Percentiles rank a stretch among this genome's conserved stretches.
Evolutionary conservation across 208 protist species (phyloP).

Genomic region (Trypanosomatidae sp.): DNA sequence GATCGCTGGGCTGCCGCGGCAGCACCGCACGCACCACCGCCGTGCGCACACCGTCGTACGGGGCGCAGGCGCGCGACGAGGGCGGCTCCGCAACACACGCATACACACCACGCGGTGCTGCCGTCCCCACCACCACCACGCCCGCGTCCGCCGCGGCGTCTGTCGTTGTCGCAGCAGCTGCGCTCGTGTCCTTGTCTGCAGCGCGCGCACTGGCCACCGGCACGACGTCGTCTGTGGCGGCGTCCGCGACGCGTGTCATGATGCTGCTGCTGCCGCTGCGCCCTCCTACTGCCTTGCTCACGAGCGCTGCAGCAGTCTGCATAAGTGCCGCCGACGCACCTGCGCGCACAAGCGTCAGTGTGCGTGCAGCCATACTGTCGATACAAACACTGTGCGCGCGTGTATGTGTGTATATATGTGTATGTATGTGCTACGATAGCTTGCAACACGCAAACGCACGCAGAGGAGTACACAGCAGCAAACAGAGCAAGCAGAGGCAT

Average conservation of each 20-base stretch:
- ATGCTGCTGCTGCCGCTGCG: too few species aligned
- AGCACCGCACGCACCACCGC: conserved; percentile 60
- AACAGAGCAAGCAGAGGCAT: too few species aligned
- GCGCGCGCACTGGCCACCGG: too few species aligned
- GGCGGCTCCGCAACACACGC: conserved; percentile 31
- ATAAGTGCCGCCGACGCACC: conserved; percentile 47
- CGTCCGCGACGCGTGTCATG: conserved; percentile 14
- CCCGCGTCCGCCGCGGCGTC: too few species aligned
- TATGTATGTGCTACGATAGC: not conserved
- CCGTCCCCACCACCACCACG: conserved; percentile 51
- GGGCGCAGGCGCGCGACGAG: conserved; percentile 6
- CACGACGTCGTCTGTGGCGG: conserved; percentile 24
- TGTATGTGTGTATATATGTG: conserved; percentile 4
- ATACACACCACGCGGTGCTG: conserved; percentile 39
- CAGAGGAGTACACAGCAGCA: too few species aligned
- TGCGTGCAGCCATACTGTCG: too few species aligned
- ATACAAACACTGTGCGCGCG: too few species aligned
- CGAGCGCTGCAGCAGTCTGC: conserved; percentile 35
- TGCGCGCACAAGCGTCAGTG: conserved; percentile 30
- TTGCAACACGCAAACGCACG: too few species aligned
- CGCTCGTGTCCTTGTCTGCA: too few species aligned
- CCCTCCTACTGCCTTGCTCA: conserved; percentile 45
- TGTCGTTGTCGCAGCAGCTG: too few species aligned
- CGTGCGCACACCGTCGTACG: conserved; percentile 44
- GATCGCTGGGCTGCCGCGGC: conserved; percentile 25